These are phyloP conservation scores for Ulvella scutata DNA, from an alignment of 139 green algal genomes.

Conservation along the genomic window DNA sequence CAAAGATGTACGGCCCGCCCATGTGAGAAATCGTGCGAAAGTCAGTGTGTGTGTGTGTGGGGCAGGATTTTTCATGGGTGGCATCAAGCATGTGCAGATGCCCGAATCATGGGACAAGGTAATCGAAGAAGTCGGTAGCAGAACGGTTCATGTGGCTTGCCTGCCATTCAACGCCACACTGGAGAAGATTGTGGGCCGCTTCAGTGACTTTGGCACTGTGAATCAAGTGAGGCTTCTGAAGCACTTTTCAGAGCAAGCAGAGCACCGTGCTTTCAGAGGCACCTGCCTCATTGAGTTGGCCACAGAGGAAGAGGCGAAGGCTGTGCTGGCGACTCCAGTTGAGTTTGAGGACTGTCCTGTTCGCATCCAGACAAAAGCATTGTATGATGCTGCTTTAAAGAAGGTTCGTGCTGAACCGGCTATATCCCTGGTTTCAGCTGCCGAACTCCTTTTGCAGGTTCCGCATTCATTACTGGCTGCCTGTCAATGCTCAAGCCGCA, in stretches of 20 bases:
- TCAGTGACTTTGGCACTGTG: neutral
- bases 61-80: neutral
- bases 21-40: neutral
- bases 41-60: neutral
- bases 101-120: neutral
- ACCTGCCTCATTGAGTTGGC: neutral
- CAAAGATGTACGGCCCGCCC: conserved; percentile 9
- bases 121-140: neutral
- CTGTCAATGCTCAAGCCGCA: too few relatives aligned
- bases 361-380: conserved; percentile 39
- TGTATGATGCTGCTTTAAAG: conserved; percentile 15
- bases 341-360: conserved; percentile 49
- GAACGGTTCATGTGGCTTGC: neutral
- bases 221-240: neutral
- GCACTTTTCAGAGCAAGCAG: neutral
- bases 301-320: neutral
- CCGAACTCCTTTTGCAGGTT: too few relatives aligned
- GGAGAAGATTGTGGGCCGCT: neutral
- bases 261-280: neutral
- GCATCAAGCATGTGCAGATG: neutral
- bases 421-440: too few relatives aligned
- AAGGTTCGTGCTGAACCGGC: neutral
- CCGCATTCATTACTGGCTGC: too few relatives aligned
- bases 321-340: conserved; percentile 6
- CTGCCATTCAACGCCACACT: neutral